Evolutionary conservation across 495 filamentous ascomycete genomes (phyloP).

Genomic region (Cercophora samala): DNA sequence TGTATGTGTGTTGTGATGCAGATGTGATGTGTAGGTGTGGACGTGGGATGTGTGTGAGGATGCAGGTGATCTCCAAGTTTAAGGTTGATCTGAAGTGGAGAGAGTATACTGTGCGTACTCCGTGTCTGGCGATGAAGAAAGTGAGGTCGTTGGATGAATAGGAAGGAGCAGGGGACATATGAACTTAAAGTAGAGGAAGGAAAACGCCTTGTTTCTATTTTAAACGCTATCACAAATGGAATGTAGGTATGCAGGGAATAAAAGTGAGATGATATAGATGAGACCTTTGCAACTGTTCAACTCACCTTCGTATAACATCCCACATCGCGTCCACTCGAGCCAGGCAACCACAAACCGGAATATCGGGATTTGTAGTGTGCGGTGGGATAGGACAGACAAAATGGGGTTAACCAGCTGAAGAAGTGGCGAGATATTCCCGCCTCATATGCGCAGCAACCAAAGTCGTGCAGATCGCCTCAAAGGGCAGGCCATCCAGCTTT

Average conservation of each 20-base stretch:
- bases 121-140: background rate
- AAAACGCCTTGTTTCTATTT: background rate
- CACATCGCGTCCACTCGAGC: background rate
- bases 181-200: background rate
- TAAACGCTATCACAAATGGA: background rate
- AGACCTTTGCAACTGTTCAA: background rate
- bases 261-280: background rate
- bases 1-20: conserved; percentile 3
- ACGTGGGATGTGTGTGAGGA: too few species aligned
- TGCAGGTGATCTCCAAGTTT: too few species aligned
- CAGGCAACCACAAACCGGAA: background rate
- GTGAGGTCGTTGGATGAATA: background rate
- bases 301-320: background rate
- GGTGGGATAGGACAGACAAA: background rate
- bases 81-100: background rate
- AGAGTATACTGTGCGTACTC: background rate
- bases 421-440: conserved; percentile 15
- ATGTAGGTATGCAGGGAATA: background rate
- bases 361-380: background rate
- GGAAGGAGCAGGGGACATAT: background rate
- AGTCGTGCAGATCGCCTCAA: conserved; percentile 4
- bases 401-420: background rate
- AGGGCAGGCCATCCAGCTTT: conserved; percentile 3
- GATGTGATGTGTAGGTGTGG: conserved; percentile 1
- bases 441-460: conserved; percentile 17